These are phyloP conservation scores for Hortiboletus flavorubellus DNA, from an alignment of 768 basidiomycete species.

Conservation along the genomic window DNA sequence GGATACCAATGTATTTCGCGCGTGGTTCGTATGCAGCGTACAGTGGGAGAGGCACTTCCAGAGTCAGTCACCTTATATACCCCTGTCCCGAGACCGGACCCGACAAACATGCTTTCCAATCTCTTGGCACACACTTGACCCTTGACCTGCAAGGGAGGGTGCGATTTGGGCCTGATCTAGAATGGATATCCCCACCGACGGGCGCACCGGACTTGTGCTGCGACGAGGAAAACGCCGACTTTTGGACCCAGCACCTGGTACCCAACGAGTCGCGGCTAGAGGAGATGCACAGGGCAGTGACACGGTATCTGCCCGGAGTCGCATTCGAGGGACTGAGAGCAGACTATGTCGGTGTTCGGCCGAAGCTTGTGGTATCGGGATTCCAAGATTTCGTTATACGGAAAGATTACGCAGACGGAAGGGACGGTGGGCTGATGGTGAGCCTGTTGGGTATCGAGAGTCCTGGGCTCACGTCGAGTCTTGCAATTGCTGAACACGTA, in stretches of 20 bases:
- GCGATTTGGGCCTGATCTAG: slow-evolving; percentile 89
- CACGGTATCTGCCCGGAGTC: slow-evolving; percentile 67
- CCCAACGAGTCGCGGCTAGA: slow-evolving; percentile 58
- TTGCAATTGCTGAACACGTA: slow-evolving; percentile 85
- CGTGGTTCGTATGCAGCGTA: slow-evolving; percentile 89
- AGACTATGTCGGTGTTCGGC: slow-evolving; percentile 84
- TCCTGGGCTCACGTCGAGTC: slow-evolving; percentile 83
- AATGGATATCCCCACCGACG: slow-evolving; percentile 68
- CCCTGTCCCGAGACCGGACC: slow-evolving; percentile 75
- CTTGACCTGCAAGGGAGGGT: slow-evolving; percentile 82
- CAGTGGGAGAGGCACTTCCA: slow-evolving; percentile 67
- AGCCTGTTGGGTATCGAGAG: slow-evolving; percentile 89
- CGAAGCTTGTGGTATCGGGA: slow-evolving; percentile 80
- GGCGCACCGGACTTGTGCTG: slow-evolving; percentile 23
- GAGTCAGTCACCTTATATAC: slow-evolving; percentile 79
- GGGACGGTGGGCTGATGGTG: slow-evolving; percentile 50
- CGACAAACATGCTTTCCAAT: slow-evolving; percentile 66
- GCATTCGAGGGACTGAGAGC: slow-evolving; percentile 58
- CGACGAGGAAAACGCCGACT: slow-evolving; percentile 55
- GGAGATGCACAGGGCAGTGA: slow-evolving; percentile 72
- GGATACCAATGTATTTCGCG: slow-evolving; percentile 75
- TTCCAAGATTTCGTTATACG: slow-evolving; percentile 86
- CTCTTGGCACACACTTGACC: slow-evolving; percentile 90
- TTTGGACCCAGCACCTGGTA: slow-evolving; percentile 68
- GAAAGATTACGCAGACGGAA: slow-evolving; percentile 52